Evolutionary conservation across 2,329 filamentous ascomycete genomes (phyloP).

Genomic region (Gaeumannomyces sp.): DNA sequence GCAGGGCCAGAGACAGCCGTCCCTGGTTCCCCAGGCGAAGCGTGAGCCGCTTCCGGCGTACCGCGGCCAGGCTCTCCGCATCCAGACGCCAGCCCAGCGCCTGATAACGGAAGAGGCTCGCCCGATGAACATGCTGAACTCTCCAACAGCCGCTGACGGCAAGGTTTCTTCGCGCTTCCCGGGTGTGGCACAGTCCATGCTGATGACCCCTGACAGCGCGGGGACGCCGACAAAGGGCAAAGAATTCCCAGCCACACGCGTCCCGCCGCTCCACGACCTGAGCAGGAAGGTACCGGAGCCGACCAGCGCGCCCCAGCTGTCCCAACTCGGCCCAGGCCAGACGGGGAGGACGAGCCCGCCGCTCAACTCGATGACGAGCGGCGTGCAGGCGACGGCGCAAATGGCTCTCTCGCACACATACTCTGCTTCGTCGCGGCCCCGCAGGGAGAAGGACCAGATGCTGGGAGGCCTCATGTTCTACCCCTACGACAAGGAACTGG

Average conservation of each 20-base stretch:
- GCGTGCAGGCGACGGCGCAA: constrained; percentile 51
- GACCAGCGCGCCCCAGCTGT: not conserved
- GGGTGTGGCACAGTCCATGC: constrained; percentile 45
- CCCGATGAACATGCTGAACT: constrained; percentile 39
- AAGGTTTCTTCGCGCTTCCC: constrained; percentile 49
- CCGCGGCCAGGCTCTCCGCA: constrained; percentile 55
- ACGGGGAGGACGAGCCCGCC: constrained; percentile 24
- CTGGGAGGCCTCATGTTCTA: constrained; percentile 71
- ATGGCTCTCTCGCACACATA: constrained; percentile 51
- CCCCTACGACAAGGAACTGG: constrained; percentile 70
- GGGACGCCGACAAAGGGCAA: constrained; percentile 34
- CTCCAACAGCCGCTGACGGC: constrained; percentile 42
- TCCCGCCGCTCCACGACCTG: constrained; percentile 55
- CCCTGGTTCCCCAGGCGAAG: constrained; percentile 33
- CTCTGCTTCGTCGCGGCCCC: constrained; percentile 25
- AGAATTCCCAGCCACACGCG: constrained; percentile 45
- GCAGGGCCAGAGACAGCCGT: not conserved
- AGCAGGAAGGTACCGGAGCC: constrained; percentile 35
- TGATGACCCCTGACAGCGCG: constrained; percentile 59
- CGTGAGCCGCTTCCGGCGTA: constrained; percentile 54
- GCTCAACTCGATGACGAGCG: constrained; percentile 29
- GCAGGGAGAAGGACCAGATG: constrained; percentile 88
- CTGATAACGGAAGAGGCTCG: constrained; percentile 53
- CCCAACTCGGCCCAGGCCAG: not conserved
- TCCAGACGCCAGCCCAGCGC: constrained; percentile 55